Conservation (phyloP, 2,329 filamentous ascomycete genomes). For the Geosmithia morbida region DNA sequence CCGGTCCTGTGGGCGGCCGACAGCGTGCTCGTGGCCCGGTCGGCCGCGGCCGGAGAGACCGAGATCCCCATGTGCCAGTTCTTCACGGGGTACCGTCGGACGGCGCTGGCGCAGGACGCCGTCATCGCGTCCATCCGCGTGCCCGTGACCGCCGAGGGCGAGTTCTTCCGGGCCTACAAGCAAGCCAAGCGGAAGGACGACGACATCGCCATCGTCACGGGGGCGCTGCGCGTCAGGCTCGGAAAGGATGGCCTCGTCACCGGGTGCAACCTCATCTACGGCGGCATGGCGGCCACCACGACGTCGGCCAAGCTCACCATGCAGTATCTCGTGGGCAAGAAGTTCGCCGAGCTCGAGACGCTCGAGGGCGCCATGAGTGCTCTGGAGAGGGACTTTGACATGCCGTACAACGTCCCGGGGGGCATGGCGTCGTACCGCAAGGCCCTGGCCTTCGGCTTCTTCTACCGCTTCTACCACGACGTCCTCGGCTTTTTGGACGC, state of each 20-base stretch:
- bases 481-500: constrained; percentile 49
- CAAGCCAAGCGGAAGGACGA: constrained; percentile 96
- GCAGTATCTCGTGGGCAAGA: constrained; percentile 61
- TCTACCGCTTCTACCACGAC: constrained; percentile 95
- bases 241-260: constrained; percentile 55
- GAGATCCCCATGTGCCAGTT: constrained; percentile 89
- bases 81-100: constrained; percentile 82
- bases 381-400: constrained; percentile 77
- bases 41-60: constrained; percentile 45
- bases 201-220: constrained; percentile 94
- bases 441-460: constrained; percentile 81
- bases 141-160: constrained; percentile 58
- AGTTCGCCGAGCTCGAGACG: constrained; percentile 65
- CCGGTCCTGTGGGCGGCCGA: constrained; percentile 85
- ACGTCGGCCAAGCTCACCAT: constrained; percentile 72
- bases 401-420: constrained; percentile 81
- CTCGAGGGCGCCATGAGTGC: constrained; percentile 83
- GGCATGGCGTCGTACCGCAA: constrained; percentile 97
- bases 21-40: constrained; percentile 68
- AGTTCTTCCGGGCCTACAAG: constrained; percentile 85
- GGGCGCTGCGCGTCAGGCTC: constrained; percentile 63
- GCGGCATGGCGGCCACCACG: constrained; percentile 88
- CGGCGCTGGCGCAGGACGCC: constrained; percentile 66
- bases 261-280: constrained; percentile 72
- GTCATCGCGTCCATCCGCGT: constrained; percentile 82